Base-by-base conservation (phyloP, 495 filamentous ascomycete genomes). In the Hyaloscypha bicolor region DNA sequence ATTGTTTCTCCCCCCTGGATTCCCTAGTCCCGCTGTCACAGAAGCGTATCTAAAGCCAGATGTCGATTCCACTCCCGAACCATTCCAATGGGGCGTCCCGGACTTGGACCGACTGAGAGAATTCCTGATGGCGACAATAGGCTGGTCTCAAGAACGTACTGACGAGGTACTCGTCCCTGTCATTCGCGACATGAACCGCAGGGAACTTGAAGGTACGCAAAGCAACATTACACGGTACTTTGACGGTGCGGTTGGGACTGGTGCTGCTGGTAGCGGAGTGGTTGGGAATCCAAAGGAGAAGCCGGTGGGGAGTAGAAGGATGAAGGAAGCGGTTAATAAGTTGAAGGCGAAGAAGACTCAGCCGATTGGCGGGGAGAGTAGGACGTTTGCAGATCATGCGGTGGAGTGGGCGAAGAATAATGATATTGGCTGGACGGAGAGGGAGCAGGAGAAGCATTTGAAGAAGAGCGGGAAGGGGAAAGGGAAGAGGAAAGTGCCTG, bases 101-200 rank as follows among this genome's bases (percentile, higher is more conserved):
- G 95, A 99, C 71, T 82, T 99, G 4, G 92, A 95, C 56, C 91
- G 91, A 0, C 77, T 99, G 61, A 78, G 96, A n/a, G 79, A 79
- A 21, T 99, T 94, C 71, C 80, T 99, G 52, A 97, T 96, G 93
- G 78, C 82, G n/a, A 96, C 93, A 1, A 90, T 99, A 66, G 95
- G 95, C 1, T 99, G 95, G 95, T 86, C 82, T 56, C 87, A 90
- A 73, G 94, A 97, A 73, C 83, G 92, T 25, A 97, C 94, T 0
- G 96, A 98, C 69, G 94, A 98, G 74, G 90, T 98, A 3, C 85
- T 99, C 3, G 91, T 98, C 11, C 95, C 95, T 0, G 96, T 99
- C 0, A 93, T 99, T 39, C 82, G 87, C 57, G 96, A 98, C 74
- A 96, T 98, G 92, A 97, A 97, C 76, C 84, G 85, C 2, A 81